Evolutionary conservation across 73 alveolate species (phyloP), one percentile per base, ranked within the genome.

Genomic region (Paramecium pentaurelia): DNA sequence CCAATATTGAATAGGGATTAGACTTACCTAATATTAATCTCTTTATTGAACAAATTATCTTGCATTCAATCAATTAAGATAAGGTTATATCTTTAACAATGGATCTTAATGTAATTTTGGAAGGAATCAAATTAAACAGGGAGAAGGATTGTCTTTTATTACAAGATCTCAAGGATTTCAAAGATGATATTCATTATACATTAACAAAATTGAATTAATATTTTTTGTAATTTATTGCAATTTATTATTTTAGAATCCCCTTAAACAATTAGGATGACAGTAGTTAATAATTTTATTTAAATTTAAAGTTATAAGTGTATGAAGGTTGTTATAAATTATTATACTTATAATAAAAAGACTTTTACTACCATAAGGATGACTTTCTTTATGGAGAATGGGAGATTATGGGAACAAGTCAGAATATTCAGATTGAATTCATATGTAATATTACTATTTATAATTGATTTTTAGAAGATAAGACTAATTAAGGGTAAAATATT

Each of bases 281-380:
- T 38, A 38, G 68, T 38, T 75, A 75, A 42, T 20, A 75, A 36
- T 38, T 75, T 42, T 30, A 27, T 75, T 36, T 75, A 38, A 42
- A 75, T 75, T 75, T 75, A 42, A 75, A 75, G 70, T 75, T 75
- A 16, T 38, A 30, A 16, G 60, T 75, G 34, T 75, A 36, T 75
- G 38, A 36, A 75, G 88, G 88, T 20, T 75, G 88, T 38, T 75
- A 75, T 75, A 75, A 75, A 75, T 75, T 75, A 42, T 30, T 38
- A 38, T 75, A 75, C 47, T 37, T 37, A 75, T 28, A 42, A 18
- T 38, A 12, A 75, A 75, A 75, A n/a, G 38, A 38, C 47, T 22
- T 18, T 9, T 25, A 37, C n/a, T 34, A 2, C 18, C 18, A 11
- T 3, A 38, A 36, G 18, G 38, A 75, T 12, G 60, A 36, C 12